A percentile compares a stretch with the other conserved stretches of the same genome.
Conservation (phyloP, 1,284 basidiomycete species). For the Hemileccinum hortonii region DNA sequence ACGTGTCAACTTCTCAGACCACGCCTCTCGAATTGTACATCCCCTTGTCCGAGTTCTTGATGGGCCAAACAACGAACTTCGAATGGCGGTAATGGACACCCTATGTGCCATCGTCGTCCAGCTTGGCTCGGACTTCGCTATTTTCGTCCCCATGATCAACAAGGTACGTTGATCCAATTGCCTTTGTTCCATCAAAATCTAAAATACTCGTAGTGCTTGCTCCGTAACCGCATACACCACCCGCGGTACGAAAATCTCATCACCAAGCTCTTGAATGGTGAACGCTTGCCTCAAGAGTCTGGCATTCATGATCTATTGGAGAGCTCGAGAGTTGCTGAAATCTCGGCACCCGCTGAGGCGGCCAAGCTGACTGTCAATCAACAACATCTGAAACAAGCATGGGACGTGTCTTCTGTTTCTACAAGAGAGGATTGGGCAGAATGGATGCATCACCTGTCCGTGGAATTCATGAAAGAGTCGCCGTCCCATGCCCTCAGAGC, state of each 20-base stretch:
- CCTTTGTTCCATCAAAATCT: constrained; percentile 4
- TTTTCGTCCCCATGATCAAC: constrained; percentile 96
- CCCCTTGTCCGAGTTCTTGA: constrained; percentile 89
- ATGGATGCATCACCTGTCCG: constrained; percentile 92
- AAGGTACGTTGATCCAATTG: constrained; percentile 56
- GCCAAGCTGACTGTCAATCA: constrained; percentile 95
- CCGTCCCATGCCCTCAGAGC: constrained; percentile 96
- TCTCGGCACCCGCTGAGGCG: constrained; percentile 76
- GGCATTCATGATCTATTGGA: constrained; percentile 65
- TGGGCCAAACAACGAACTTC: constrained; percentile 77
- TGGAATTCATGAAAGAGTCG: constrained; percentile 98
- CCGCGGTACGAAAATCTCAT: constrained; percentile 87
- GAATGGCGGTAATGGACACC: constrained; percentile 89
- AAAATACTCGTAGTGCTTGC: constrained; percentile 56
- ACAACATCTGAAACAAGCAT: constrained; percentile 95
- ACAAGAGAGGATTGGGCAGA: constrained; percentile 93
- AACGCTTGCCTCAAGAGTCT: constrained; percentile 80
- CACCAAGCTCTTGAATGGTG: constrained; percentile 87
- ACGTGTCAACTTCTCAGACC: constrained; percentile 98
- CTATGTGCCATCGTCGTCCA: constrained; percentile 91
- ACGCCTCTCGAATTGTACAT: constrained; percentile 96
- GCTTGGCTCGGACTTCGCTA: constrained; percentile 94
- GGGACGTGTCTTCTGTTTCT: constrained; percentile 84
- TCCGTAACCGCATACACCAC: constrained; percentile 82
- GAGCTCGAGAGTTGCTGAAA: constrained; percentile 62